These are phyloP conservation scores for Acorus gramineus DNA, from an alignment of 106 monocot genomes.

Conservation along the genomic window DNA sequence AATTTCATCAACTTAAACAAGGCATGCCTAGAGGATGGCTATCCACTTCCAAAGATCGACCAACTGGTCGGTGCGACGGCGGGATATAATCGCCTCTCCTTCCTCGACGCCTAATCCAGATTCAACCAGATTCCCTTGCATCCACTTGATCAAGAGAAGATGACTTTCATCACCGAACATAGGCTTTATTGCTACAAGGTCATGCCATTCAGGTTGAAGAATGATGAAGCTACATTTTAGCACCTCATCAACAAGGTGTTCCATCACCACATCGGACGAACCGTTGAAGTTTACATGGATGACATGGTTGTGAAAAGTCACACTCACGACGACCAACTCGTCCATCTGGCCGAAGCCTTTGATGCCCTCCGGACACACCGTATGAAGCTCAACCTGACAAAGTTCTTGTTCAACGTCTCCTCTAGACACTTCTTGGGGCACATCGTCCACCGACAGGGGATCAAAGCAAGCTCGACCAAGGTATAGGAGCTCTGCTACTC, in stretches of 20 bases:
- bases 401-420: not conserved
- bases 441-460: no score
- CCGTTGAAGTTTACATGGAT: not conserved
- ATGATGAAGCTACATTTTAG: not conserved
- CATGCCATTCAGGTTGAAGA: not conserved
- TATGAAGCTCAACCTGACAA: not conserved
- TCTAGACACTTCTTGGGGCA: not conserved
- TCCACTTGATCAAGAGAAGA: no score
- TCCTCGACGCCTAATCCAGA: no score
- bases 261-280: not conserved
- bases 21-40: no score
- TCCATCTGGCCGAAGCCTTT: not conserved
- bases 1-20: no score
- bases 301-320: not conserved
- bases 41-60: no score
- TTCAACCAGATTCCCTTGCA: no score
- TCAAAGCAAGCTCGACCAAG: no score
- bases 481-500: no score
- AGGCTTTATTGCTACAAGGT: not conserved
- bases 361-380: not conserved
- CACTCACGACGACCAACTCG: not conserved
- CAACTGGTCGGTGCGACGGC: no score
- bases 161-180: no score
- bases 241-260: not conserved
- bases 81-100: no score